A percentile compares a stretch with the other conserved stretches of the same genome.
Conservation (phyloP, 371 early-diverging fungal genomes). For the Synchytrium microbalum region DNA sequence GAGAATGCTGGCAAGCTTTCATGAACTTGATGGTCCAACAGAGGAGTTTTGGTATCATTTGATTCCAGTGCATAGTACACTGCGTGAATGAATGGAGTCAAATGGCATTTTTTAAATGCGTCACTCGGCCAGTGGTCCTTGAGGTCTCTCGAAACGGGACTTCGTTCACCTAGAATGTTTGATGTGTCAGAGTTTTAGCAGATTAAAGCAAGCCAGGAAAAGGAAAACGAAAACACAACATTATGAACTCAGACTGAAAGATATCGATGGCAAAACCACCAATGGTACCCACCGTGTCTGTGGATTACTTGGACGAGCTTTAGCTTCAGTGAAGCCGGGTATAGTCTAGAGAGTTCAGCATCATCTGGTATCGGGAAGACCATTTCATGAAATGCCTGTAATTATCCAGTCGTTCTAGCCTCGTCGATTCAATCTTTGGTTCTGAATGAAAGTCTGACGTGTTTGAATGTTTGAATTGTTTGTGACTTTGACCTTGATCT, state of each 20-base stretch:
- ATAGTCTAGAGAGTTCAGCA: not conserved
- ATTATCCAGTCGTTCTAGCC: too few relatives aligned
- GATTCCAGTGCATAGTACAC: not conserved
- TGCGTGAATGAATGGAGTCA: not conserved
- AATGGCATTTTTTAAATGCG: not conserved
- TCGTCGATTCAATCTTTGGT: too few relatives aligned
- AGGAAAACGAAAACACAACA: too few relatives aligned
- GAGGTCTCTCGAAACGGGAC: not conserved
- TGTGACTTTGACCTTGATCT: too few relatives aligned
- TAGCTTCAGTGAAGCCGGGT: constrained; percentile 20
- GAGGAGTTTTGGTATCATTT: not conserved
- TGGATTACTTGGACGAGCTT: constrained; percentile 32
- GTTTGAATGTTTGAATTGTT: too few relatives aligned
- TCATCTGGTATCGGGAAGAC: not conserved
- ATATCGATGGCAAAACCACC: constrained; percentile 2
- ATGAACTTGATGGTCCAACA: not conserved
- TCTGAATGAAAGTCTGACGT: too few relatives aligned
- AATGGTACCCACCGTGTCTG: constrained; percentile 27
- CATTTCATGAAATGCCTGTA: not conserved
- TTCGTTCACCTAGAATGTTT: not conserved
- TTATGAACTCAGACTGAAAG: too few relatives aligned
- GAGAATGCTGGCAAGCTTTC: not conserved
- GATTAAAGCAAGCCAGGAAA: too few relatives aligned
- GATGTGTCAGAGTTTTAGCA: not conserved
- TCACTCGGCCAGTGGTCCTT: not conserved